Percentiles rank a stretch among this genome's conserved stretches.
These are phyloP conservation scores for Vicia sativa DNA, from an alignment of 306 rosid genomes.

Conservation along the genomic window DNA sequence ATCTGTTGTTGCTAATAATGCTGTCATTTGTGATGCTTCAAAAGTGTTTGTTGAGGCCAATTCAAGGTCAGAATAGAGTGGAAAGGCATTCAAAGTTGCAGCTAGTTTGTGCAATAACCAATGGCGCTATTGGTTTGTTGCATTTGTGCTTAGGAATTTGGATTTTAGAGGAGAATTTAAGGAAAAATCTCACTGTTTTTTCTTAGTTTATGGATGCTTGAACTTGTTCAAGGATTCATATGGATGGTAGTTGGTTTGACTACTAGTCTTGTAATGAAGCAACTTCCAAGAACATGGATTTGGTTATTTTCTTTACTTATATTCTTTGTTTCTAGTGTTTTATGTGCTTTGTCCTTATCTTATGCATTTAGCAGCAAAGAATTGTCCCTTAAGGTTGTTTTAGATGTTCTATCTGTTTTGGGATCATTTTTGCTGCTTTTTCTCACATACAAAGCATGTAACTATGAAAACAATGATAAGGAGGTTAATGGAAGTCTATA, in stretches of 20 bases:
- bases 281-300: too few species aligned
- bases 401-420: too few species aligned
- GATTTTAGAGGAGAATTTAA: slow-evolving; percentile 55
- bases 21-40: slow-evolving; percentile 43
- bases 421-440: too few species aligned
- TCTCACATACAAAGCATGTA: too few species aligned
- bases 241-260: slow-evolving; percentile 49
- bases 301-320: too few species aligned
- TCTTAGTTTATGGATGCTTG: slow-evolving; percentile 50
- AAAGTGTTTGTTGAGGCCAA: slow-evolving; percentile 36
- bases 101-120: slow-evolving; percentile 46
- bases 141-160: slow-evolving; percentile 57
- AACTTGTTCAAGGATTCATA: slow-evolving; percentile 53
- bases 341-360: too few species aligned
- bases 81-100: slow-evolving; percentile 43
- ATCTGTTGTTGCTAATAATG: slow-evolving; percentile 48
- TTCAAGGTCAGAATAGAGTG: slow-evolving; percentile 17
- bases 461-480: too few species aligned
- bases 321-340: too few species aligned
- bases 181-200: slow-evolving; percentile 40
- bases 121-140: slow-evolving; percentile 51
- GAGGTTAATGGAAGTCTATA: too few species aligned
- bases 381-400: too few species aligned
- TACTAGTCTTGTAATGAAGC: slow-evolving; percentile 43
- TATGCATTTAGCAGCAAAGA: too few species aligned